Percentiles rank a stretch among this genome's conserved stretches.
Conservation (phyloP, 441 rosid species). For the Brassica balearica region DNA sequence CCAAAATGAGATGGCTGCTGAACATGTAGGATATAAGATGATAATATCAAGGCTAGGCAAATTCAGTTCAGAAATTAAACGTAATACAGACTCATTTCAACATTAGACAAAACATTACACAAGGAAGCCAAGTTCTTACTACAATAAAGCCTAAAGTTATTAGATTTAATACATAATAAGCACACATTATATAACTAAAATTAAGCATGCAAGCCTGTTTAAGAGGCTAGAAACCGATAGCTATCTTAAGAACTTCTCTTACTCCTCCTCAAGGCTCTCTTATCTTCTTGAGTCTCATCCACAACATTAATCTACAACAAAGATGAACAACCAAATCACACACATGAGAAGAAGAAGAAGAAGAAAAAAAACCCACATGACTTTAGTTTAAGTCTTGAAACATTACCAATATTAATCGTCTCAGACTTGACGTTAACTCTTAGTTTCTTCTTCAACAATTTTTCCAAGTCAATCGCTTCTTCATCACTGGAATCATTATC, state of each 20-base stretch:
- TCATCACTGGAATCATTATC: constrained; percentile 16
- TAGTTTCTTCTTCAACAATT: constrained; percentile 21
- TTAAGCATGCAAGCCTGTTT: not conserved
- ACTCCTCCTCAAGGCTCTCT: not conserved
- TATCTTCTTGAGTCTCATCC: constrained; percentile 6
- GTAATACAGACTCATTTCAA: not conserved
- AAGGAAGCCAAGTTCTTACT: constrained; percentile 4
- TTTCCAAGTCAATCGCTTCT: constrained; percentile 23
- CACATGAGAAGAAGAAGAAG: not conserved
- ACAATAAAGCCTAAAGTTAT: not conserved
- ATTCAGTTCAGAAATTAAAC: not conserved
- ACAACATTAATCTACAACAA: constrained; percentile 25
- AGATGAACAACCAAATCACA: constrained; percentile 16
- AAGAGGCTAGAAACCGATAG: not conserved
- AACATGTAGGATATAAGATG: not conserved
- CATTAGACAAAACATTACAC: constrained; percentile 7
- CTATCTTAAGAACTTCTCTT: not conserved
- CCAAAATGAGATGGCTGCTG: not conserved
- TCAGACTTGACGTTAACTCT: constrained; percentile 8
- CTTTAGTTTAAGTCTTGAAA: not conserved
- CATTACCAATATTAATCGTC: constrained; percentile 4
- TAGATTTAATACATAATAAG: not conserved
- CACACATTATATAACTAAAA: constrained; percentile 6
- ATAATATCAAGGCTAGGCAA: not conserved
- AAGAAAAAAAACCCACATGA: not conserved